These are phyloP conservation scores for Lyophyllum atratum DNA, from an alignment of 768 basidiomycete species.

Conservation along the genomic window DNA sequence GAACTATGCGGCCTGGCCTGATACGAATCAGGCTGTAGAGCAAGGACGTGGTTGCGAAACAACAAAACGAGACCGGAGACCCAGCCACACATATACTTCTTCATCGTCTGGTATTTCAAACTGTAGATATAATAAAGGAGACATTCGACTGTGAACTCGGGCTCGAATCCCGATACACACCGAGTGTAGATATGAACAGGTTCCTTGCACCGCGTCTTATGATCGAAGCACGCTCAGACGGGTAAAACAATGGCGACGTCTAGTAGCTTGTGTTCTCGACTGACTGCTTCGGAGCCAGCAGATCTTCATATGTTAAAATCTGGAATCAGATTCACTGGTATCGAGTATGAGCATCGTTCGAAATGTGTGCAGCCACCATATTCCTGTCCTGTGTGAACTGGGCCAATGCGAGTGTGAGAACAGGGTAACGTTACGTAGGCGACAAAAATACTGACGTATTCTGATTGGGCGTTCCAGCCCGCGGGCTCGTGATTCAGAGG, in stretches of 20 bases:
- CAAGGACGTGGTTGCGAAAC: background rate
- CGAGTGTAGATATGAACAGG: background rate
- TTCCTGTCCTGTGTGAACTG: slow-evolving; percentile 37
- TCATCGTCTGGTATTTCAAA: background rate
- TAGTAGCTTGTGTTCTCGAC: background rate
- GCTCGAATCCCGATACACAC: background rate
- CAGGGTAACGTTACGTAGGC: background rate
- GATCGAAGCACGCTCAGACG: background rate
- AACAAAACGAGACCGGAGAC: background rate
- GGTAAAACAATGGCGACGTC: background rate
- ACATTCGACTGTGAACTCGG: background rate
- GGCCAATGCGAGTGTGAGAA: slow-evolving; percentile 9
- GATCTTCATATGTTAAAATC: background rate
- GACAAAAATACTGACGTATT: slow-evolving; percentile 55
- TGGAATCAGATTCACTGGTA: slow-evolving; percentile 34
- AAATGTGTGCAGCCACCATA: slow-evolving; percentile 36
- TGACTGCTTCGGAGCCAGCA: background rate
- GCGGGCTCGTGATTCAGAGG: slow-evolving; percentile 50
- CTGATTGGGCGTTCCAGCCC: slow-evolving; percentile 57
- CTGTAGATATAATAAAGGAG: background rate
- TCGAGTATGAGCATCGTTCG: slow-evolving; percentile 44
- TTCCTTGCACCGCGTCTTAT: background rate
- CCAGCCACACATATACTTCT: background rate
- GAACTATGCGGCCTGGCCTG: too few relatives aligned
- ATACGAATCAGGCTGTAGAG: background rate